A percentile compares a stretch with the other conserved stretches of the same genome.
Conservation (phyloP, 257 asterid species). For the Striga asiatica region DNA sequence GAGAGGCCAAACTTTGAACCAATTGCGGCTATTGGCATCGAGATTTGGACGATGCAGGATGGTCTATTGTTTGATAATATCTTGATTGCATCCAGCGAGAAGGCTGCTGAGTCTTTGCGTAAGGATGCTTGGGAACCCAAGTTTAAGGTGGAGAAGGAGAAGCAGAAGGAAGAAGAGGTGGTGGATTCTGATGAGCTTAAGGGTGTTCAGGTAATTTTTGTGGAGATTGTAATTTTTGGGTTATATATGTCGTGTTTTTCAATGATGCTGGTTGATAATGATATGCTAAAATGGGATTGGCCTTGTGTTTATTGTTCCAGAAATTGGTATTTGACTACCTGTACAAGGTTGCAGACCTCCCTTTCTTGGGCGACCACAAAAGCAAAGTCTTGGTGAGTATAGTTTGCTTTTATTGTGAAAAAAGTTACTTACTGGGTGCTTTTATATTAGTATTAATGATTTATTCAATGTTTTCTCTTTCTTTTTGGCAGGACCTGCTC, state of each 20-base stretch:
- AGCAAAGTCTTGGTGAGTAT: constrained; percentile 61
- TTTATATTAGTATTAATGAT: too few relatives aligned
- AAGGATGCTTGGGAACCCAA: constrained; percentile 75
- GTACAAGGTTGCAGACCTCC: constrained; percentile 76
- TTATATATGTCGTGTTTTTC: neutral
- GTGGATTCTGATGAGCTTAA: constrained; percentile 56
- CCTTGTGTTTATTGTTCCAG: constrained; percentile 31
- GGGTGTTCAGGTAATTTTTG: constrained; percentile 56
- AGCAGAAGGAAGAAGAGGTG: constrained; percentile 57
- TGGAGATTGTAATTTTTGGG: neutral
- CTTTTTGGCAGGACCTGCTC: constrained; percentile 52
- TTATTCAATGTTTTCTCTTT: neutral
- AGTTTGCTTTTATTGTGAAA: neutral
- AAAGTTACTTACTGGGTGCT: neutral
- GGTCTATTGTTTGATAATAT: constrained; percentile 87
- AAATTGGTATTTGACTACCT: constrained; percentile 65
- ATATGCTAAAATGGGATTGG: neutral
- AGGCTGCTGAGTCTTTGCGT: constrained; percentile 57
- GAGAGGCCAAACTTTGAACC: constrained; percentile 83
- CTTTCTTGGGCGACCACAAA: constrained; percentile 77
- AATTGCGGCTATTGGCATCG: constrained; percentile 90
- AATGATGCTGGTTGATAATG: neutral
- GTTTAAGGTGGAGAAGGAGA: constrained; percentile 65
- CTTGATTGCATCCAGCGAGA: constrained; percentile 55
- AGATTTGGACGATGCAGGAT: constrained; percentile 98